phyloP scores from a whole-genome alignment of 805 yeast genomes.

The Ogataea methylovora region DNA sequence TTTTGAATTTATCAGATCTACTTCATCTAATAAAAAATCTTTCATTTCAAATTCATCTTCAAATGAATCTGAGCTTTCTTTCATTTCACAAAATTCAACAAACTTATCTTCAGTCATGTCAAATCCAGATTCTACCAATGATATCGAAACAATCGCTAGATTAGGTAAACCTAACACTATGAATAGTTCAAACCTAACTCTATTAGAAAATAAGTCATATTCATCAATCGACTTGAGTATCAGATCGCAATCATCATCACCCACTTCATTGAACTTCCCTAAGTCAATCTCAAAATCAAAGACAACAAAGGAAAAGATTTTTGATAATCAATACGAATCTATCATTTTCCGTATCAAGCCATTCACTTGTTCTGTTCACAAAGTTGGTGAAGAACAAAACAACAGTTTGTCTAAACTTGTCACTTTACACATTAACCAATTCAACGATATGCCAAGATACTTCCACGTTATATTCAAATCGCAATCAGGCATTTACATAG shows the following conservation, averaged over 20 bases:
- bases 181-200: too few relatives aligned
- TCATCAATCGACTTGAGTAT: not conserved
- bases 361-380: too few relatives aligned
- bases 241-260: not conserved
- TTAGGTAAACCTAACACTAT: slow-evolving; percentile 5
- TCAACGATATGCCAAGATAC: too few relatives aligned
- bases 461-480: not conserved
- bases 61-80: slow-evolving; percentile 15
- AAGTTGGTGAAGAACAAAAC: too few relatives aligned
- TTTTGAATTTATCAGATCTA: not conserved
- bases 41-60: slow-evolving; percentile 17
- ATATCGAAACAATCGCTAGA: slow-evolving; percentile 1
- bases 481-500: slow-evolving; percentile 1
- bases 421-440: too few relatives aligned
- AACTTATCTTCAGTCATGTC: slow-evolving; percentile 10
- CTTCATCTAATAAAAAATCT: not conserved
- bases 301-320: too few relatives aligned
- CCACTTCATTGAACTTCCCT: slow-evolving; percentile 1
- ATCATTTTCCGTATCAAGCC: too few relatives aligned
- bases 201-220: too few relatives aligned
- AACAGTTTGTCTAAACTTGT: not conserved
- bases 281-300: not conserved
- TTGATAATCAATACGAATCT: too few relatives aligned
- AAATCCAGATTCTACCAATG: slow-evolving; percentile 1
- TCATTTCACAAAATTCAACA: slow-evolving; percentile 8